phyloP scores from a whole-genome alignment of 257 asterid species.

The Nicotiana benthamiana region DNA sequence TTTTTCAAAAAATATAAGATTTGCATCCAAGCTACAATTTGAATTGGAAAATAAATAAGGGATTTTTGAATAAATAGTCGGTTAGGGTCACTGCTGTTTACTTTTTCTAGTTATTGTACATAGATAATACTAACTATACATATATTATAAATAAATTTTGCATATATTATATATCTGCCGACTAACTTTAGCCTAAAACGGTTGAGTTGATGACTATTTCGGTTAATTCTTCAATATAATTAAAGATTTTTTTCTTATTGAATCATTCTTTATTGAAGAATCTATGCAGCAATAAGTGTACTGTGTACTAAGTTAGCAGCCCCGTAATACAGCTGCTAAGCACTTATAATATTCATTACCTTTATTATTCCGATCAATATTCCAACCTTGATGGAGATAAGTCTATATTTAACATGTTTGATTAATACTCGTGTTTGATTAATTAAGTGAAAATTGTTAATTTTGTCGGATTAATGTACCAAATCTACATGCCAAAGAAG shows the following conservation, averaged over 20 bases:
- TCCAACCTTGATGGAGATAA: slow-evolving; percentile 1
- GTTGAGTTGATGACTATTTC: no score
- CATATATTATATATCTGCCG: no score
- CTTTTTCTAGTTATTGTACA: no score
- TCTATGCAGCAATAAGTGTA: background rate
- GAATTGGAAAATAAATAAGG: background rate
- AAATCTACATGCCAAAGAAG: background rate
- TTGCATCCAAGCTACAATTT: background rate
- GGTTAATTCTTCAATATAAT: no score
- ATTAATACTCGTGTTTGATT: background rate
- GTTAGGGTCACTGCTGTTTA: no score
- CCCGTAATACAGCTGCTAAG: background rate
- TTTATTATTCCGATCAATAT: background rate
- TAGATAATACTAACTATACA: no score
- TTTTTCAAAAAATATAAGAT: background rate
- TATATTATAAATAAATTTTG: no score
- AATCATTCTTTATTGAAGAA: background rate
- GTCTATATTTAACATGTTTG: background rate
- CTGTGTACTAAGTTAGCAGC: background rate
- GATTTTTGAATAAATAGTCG: no score
- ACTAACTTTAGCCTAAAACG: no score
- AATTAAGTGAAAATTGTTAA: background rate
- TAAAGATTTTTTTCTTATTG: background rate
- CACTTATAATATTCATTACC: background rate
- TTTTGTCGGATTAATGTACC: background rate